phyloP scores from a whole-genome alignment of 2,329 filamentous ascomycete genomes.

The Blumeria hordei region DNA sequence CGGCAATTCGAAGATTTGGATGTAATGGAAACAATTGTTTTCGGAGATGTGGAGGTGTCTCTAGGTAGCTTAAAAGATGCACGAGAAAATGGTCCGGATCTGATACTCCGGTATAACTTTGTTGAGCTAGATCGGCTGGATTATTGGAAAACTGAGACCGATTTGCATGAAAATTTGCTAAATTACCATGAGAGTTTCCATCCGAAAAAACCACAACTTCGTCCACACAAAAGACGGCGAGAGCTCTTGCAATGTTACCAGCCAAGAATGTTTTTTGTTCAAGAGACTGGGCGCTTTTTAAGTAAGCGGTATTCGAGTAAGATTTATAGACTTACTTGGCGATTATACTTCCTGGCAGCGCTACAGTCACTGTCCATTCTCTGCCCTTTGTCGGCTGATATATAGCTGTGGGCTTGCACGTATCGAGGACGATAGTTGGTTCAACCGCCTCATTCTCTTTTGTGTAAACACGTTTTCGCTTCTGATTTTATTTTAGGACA shows the following conservation, averaged over 20 bases:
- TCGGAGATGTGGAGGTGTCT: conserved; percentile 64
- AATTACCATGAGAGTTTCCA: conserved; percentile 18
- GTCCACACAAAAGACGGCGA: conserved; percentile 65
- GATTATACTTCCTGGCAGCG: conserved; percentile 55
- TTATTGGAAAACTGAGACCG: conserved; percentile 13
- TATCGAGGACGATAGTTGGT: conserved; percentile 12
- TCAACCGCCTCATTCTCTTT: too few relatives aligned
- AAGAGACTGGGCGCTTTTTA: conserved; percentile 12
- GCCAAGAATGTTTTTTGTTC: conserved; percentile 53
- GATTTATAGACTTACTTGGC: conserved; percentile 29
- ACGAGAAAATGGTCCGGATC: conserved; percentile 61
- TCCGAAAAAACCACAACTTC: conserved; percentile 70
- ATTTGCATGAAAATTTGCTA: conserved; percentile 8
- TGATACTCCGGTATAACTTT: conserved; percentile 35
- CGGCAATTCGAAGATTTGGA: conserved; percentile 50
- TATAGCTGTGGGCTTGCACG: conserved; percentile 42
- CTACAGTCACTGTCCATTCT: conserved; percentile 52
- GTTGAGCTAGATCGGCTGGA: conserved; percentile 20
- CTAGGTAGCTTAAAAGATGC: conserved; percentile 59
- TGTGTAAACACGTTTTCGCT: too few relatives aligned
- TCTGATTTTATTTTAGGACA: too few relatives aligned
- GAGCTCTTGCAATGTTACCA: conserved; percentile 54
- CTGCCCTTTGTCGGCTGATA: conserved; percentile 40
- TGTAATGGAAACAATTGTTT: conserved; percentile 54
- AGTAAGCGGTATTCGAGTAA: conserved; percentile 1